Evolutionary conservation across 1,284 basidiomycete species (phyloP), one percentile per base, ranked within the genome.

Genomic region (Sparassis latifolia): DNA sequence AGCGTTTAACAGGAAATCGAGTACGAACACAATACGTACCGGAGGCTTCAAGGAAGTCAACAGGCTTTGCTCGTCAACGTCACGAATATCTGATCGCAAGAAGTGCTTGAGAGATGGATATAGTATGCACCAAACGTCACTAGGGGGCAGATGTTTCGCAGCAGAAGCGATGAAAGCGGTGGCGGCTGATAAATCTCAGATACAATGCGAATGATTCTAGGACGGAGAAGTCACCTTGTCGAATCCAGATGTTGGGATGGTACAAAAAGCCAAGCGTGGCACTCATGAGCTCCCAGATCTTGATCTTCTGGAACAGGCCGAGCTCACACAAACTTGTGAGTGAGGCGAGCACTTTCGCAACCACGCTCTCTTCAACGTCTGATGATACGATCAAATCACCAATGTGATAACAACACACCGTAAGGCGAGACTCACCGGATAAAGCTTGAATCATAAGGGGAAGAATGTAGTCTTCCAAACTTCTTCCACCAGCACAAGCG

Each of bases 161-260:
- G 90, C 84, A 1, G 90, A 84, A 0, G 92, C 84, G 44, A 99
- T 86, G 63, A 97, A 91, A 0, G 89, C 86, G 4, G 85, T 85
- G 3, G 93, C 82, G 28, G 89, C 92, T 94, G 55, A 20, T 42
- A 32, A 28, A 9, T 52, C 39, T 3, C 30, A 35, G 20, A 42
- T 28, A 42, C 10, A 35, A 41, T 30, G n/a, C 30, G 9, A n/a
- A 27, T 31, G 1, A 27, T 31, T 31, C 29, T 5, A 37, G 33
- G 37, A 31, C 32, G 43, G 43, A 39, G 38, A 12, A 53, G 33
- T 3, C 49, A 88, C 93, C 89, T 76, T 97, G 92, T 52, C 92
- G 77, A 61, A 99, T 90, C 95, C 96, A 98, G n/a, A 83, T 70
- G 66, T 97, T 96, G 0, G 97, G 96, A 67, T 99, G 97, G 59